Evolutionary conservation across 176 grass and related monocot species (phyloP).

Genomic region (Echinochloa phyllopogon): DNA sequence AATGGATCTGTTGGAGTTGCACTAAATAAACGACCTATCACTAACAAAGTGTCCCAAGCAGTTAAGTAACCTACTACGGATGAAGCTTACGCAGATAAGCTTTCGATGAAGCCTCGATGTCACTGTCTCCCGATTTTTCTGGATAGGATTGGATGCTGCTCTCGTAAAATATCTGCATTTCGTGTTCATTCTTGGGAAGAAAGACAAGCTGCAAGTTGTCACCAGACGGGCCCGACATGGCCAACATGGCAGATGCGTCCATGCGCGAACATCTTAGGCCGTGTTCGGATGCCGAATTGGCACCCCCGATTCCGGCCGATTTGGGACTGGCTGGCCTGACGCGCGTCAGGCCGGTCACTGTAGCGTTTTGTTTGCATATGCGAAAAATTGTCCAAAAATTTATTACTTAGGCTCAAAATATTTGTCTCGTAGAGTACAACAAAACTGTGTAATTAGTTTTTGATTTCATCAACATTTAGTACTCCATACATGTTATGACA

Average conservation of each 20-base stretch:
- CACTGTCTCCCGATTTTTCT: conserved; percentile 5
- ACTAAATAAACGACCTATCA: neutral
- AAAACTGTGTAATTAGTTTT: too few species aligned
- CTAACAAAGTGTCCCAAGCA: neutral
- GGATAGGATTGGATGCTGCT: neutral
- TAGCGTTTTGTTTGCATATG: too few species aligned
- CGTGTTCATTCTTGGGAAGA: neutral
- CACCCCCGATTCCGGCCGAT: too few species aligned
- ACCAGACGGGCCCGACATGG: neutral
- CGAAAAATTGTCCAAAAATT: too few species aligned
- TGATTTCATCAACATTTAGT: too few species aligned
- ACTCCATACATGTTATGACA: too few species aligned
- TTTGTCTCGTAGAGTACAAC: too few species aligned
- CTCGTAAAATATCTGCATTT: neutral
- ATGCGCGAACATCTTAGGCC: neutral
- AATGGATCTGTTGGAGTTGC: too few species aligned
- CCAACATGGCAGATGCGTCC: neutral
- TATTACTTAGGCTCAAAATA: too few species aligned
- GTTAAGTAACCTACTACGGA: conserved; percentile 19
- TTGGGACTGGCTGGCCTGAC: too few species aligned
- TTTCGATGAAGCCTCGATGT: neutral
- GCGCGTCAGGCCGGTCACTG: too few species aligned
- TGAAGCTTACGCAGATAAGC: conserved; percentile 20
- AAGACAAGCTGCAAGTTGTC: neutral
- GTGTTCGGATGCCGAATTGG: too few species aligned